Base-by-base conservation (phyloP, 345 rosid species). In the Balakata baccata region DNA sequence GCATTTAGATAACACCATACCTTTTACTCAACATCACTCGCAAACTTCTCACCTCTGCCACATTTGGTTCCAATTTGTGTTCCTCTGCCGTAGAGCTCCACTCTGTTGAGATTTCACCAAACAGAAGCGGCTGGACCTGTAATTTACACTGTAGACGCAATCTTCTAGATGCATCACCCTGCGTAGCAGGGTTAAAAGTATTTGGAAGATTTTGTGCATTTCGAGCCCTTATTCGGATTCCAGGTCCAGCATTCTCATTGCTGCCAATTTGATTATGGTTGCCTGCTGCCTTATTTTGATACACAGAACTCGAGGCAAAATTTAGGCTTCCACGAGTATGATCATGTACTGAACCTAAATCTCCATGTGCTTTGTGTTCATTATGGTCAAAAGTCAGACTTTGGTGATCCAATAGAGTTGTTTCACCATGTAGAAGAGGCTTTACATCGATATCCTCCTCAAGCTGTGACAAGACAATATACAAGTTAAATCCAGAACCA, bases 81-180 rank as follows among this genome's bases (percentile, higher is more conserved):
- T 82, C 71, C 69, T 54, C 52, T 11, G 70, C 46, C 23, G 37
- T 56, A 29, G 7, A 18, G 51, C 66, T 74, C 61, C 68, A 41
- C 75, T 71, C 74, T 50, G 50, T 56, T 37, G 78, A 43, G 11
- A 38, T 66, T 6, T 0, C 5, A 50, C 17, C 54, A 57, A 76
- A 68, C 1, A 13, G 18, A 64, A 23, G 43, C n/a, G 76, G 41
- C 12, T 38, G 59, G n/a, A 74, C 78, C 66, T 79, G 74, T 45
- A 79, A 51, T 18, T 74, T 77, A 70, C 63, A 3, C 79, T 88
- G 89, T 59, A 91, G 78, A 61, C 73, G 87, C 53, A 89, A 0
- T 79, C 97, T 88, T 84, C 89, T 87, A 1, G 81, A 37, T 11
- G 91, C 96, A 68, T 58, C 39, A 51, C 94, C 97, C 69, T 89